Evolutionary conservation across 441 rosid genomes (phyloP).

Genomic region (Aleurites moluccanus): DNA sequence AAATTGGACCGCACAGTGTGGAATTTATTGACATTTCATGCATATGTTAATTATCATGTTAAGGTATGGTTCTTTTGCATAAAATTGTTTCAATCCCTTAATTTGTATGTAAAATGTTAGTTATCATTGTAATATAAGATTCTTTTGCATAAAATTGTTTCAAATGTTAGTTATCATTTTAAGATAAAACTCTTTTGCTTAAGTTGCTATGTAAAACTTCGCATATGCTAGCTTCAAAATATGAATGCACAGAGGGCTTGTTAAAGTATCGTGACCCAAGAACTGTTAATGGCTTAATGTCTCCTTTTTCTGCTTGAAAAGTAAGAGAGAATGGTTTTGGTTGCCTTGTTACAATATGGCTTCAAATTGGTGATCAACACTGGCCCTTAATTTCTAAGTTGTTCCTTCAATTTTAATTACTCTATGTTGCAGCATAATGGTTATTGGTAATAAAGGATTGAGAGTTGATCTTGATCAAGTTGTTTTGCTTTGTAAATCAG

Average conservation of each 20-base stretch:
- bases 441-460: background rate
- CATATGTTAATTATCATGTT: conserved; percentile 94
- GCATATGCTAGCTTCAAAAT: background rate
- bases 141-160: background rate
- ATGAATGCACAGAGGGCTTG: background rate
- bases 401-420: background rate
- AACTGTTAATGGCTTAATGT: background rate
- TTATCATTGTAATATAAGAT: conserved; percentile 81
- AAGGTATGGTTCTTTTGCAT: conserved; percentile 49
- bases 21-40: conserved; percentile 89
- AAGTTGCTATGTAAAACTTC: background rate
- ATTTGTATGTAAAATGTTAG: conserved; percentile 44
- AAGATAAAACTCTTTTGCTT: conserved; percentile 48
- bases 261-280: background rate
- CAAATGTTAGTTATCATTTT: conserved; percentile 82
- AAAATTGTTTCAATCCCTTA: background rate
- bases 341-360: background rate
- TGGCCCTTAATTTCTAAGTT: background rate
- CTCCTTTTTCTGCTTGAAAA: background rate
- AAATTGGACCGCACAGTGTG: conserved; percentile 86
- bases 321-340: background rate
- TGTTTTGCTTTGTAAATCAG: background rate
- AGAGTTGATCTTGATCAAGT: background rate
- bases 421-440: background rate
- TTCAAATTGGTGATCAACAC: background rate